These are phyloP conservation scores for Starmerella lactis-condensi DNA, from an alignment of 805 yeast genomes.

Conservation along the genomic window DNA sequence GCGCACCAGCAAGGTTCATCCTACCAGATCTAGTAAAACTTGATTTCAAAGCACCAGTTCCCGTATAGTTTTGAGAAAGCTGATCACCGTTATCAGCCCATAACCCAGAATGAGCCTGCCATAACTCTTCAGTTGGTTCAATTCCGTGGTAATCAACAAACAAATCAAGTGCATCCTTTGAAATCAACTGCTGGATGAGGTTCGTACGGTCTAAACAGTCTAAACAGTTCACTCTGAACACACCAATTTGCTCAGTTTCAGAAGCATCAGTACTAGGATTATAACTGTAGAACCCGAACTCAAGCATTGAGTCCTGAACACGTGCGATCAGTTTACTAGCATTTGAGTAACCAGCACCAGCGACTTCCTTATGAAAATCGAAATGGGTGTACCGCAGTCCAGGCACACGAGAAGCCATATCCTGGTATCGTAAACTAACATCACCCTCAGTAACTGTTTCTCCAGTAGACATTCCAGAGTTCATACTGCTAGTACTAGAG, in stretches of 20 bases:
- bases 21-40: conserved; percentile 89
- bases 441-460: conserved; percentile 10
- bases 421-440: conserved; percentile 12
- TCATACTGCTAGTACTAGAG: conserved; percentile 3
- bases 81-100: conserved; percentile 99
- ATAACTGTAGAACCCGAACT: conserved; percentile 67
- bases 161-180: conserved; percentile 42
- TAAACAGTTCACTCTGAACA: conserved; percentile 81
- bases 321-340: conserved; percentile 51
- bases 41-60: conserved; percentile 90
- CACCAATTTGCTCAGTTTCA: conserved; percentile 68
- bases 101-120: conserved; percentile 58
- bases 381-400: conserved; percentile 52
- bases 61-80: conserved; percentile 86
- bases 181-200: conserved; percentile 57
- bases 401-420: conserved; percentile 11
- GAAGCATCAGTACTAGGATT: conserved; percentile 32
- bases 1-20: conserved; percentile 89
- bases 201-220: conserved; percentile 93
- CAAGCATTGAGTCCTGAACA: conserved; percentile 46
- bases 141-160: conserved; percentile 29
- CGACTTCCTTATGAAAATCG: conserved; percentile 87
- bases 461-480: conserved; percentile 6
- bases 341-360: conserved; percentile 61
- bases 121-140: conserved; percentile 33